These are phyloP conservation scores for Arachnomyces sp. DNA, from an alignment of 2,329 filamentous ascomycete genomes.

Conservation along the genomic window DNA sequence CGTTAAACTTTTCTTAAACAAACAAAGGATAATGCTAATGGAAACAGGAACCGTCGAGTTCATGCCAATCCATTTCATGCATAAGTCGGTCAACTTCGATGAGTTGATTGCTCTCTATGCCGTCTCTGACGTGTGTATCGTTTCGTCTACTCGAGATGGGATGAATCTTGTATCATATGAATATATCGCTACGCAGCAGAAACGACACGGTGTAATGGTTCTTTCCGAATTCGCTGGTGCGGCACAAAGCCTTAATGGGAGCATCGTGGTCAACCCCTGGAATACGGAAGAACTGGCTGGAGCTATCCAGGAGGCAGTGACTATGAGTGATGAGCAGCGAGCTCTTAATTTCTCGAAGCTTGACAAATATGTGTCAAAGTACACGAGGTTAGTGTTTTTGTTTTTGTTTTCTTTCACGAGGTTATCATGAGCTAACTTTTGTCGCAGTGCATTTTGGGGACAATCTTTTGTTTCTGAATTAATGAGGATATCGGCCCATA, in stretches of 20 bases:
- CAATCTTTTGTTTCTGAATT: constrained; percentile 86
- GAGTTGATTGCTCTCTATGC: constrained; percentile 91
- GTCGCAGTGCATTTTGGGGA: constrained; percentile 78
- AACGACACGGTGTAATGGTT: constrained; percentile 87
- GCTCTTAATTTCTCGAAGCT: constrained; percentile 83
- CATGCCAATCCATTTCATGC: constrained; percentile 97
- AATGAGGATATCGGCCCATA: constrained; percentile 48
- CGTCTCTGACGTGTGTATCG: constrained; percentile 83
- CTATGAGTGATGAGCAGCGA: constrained; percentile 85
- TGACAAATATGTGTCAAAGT: constrained; percentile 93
- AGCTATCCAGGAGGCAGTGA: constrained; percentile 91
- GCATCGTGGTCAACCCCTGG: constrained; percentile 95
- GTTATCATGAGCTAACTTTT: constrained; percentile 15
- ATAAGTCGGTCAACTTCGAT: constrained; percentile 91
- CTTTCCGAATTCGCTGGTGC: constrained; percentile 95
- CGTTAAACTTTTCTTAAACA: constrained; percentile 11
- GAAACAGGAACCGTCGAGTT: constrained; percentile 76
- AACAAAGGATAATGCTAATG: constrained; percentile 9
- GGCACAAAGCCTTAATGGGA: constrained; percentile 87
- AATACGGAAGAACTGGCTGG: constrained; percentile 93
- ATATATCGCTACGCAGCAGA: constrained; percentile 88
- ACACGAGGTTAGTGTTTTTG: constrained; percentile 58
- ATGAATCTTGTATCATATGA: constrained; percentile 99
- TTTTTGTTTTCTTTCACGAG: not conserved
- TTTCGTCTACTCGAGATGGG: constrained; percentile 91